Evolutionary conservation across 2,329 filamentous ascomycete genomes (phyloP), one percentile per base, ranked within the genome.

Genomic region (Aspergillus carbonarius): DNA sequence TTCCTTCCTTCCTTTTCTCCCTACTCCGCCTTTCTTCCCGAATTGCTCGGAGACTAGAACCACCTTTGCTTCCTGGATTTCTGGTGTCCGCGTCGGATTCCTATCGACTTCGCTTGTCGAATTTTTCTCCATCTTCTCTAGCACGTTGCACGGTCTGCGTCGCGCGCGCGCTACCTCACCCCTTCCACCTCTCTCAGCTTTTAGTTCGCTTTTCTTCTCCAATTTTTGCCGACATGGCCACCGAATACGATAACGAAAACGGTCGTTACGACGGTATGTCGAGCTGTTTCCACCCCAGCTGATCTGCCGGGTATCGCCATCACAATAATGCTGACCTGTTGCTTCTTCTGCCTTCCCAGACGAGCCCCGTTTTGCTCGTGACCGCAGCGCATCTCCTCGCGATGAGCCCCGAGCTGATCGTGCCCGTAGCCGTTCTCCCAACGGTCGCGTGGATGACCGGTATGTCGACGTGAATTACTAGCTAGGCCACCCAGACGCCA

Each of bases 351-450:
- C 49, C 34, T 15, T 49, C 50, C n/a, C 62, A 77, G 82, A 88
- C 68, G 86, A 88, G 70, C 80, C 82, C 73, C 84, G 85, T 68
- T 88, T 87, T 74, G 82, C 85, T 63, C 86, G 87, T 71, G 85
- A 88, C 65, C 83, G 86, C 72, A 87, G 85, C 73, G 84, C 85
- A 67, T 89, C 86, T 65, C 87, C 86, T 68, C 84, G 84, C 70
- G 84, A 83, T 67, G 83, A 84, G 68, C 72, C 70, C 48, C 76
- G 79, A 57, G 78, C 74, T 62, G 80, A 82, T 63, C 82, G 86
- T 66, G 82, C 83, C 66, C 85, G 87, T 70, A 88, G 86, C 72
- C 84, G 86, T 66, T 88, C 86, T 58, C 84, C 85, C 60, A 85
- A 83, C 67, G 84, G 81, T 63, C 85, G 86, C 65, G 70, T 71